Conservation (phyloP, 2,329 filamentous ascomycete genomes). For the Trichoderma hamatum region DNA sequence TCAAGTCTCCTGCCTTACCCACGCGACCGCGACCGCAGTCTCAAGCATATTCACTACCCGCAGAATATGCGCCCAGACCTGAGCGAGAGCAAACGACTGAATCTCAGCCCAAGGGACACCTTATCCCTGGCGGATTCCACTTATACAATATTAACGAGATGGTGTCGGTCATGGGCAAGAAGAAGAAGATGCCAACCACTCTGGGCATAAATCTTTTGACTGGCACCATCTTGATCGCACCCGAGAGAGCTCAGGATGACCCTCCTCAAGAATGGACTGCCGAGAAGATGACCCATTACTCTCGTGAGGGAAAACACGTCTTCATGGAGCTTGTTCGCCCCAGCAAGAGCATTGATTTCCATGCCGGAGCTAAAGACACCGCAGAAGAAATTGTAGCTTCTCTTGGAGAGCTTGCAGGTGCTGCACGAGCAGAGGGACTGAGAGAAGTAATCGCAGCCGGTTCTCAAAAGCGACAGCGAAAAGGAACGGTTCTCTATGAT, state of each 20-base stretch:
- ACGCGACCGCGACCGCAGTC: conserved; percentile 37
- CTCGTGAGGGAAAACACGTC: conserved; percentile 95
- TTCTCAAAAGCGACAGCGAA: conserved; percentile 70
- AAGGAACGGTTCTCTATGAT: conserved; percentile 86
- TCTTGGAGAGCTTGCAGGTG: conserved; percentile 86
- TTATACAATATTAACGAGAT: conserved; percentile 98
- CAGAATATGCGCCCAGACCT: conserved; percentile 39
- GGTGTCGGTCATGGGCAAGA: conserved; percentile 94
- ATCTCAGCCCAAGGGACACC: conserved; percentile 45
- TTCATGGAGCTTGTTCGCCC: conserved; percentile 91
- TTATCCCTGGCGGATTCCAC: conserved; percentile 80
- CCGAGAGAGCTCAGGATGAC: conserved; percentile 80
- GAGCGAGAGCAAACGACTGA: conserved; percentile 39
- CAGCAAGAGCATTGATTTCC: conserved; percentile 94
- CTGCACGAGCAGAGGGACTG: conserved; percentile 78
- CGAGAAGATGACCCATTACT: conserved; percentile 95
- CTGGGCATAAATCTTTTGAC: conserved; percentile 90
- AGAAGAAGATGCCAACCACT: conserved; percentile 98
- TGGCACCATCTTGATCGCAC: conserved; percentile 86
- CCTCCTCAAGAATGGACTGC: conserved; percentile 91
- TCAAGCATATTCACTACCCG: conserved; percentile 16
- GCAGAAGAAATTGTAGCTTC: conserved; percentile 89
- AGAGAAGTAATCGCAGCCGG: conserved; percentile 84
- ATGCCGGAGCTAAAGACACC: conserved; percentile 95
- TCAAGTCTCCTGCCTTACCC: conserved; percentile 46